Evolutionary conservation across 768 basidiomycete species (phyloP), one percentile per base, ranked within the genome.

Genomic region (Daedaleopsis sinensis): DNA sequence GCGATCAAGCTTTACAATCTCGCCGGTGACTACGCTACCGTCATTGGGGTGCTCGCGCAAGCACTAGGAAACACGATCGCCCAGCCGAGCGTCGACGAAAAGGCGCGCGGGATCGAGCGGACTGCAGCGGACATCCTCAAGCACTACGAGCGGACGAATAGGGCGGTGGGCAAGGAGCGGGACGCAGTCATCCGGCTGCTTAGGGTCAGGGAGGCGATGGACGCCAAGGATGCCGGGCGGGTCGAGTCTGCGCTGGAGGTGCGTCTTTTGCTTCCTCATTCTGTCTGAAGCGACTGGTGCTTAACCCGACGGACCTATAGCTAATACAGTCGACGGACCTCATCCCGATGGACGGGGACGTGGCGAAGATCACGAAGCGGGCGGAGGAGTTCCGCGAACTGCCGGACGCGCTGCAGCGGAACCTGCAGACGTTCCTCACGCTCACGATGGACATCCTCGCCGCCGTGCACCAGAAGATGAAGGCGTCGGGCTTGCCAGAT

Each of bases 1-100:
- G 94, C 95, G 3, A 94, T 98, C 78, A 94, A 95, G 71, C 79
- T 99, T 47, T 98, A 94, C 78, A 96, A 98, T 76, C 86, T 98
- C 39, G 96, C 96, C 1, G 92, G 93, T 37, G 91, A 96, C 64
- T 94, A 95, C 71, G 77, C 83, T 15, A 93, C 92, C 24, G 96
- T 98, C 57, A 85, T 98, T 44, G 81, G 86, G 8, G 93, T 92
- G 55, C 88, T 98, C 38, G 93, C 94, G 15, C 86, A 87, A 57
- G 93, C 93, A 2, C 81, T 99, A 2, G 94, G 95, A 16, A 90
- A 88, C 69, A 89, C 91, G 0, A 80, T 98, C 51, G 80, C 87
- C 2, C 82, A 90, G 65, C 85, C 88, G 0, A 71, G 72, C 50
- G 71, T 74, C 52, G 76, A 82, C 60, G 87, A 89, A 67, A 90